A percentile compares a stretch with the other conserved stretches of the same genome.
These are phyloP conservation scores for Fusarium ramigenum DNA, from an alignment of 2,329 filamentous ascomycete species.

Conservation along the genomic window DNA sequence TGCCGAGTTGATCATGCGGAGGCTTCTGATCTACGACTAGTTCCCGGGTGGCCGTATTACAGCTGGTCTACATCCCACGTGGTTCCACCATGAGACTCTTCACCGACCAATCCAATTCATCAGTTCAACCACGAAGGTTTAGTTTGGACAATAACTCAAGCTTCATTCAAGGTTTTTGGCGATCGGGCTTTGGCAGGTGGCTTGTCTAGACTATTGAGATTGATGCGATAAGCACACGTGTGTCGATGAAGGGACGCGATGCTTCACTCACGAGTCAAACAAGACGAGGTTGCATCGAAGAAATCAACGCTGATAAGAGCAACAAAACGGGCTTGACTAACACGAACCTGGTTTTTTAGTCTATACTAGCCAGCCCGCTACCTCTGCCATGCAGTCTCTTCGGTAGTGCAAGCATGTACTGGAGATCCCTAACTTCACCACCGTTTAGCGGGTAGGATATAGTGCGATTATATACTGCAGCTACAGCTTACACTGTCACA, in stretches of 20 bases:
- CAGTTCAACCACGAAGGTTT: constrained; percentile 26
- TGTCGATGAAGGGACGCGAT: neutral
- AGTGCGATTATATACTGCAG: accelerated
- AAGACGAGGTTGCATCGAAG: neutral
- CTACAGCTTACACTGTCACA: accelerated
- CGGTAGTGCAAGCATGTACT: neutral
- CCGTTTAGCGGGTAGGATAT: accelerated
- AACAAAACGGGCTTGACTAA: neutral
- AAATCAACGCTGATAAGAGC: neutral
- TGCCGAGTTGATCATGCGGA: constrained; percentile 26
- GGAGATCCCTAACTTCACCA: neutral
- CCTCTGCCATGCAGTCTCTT: neutral
- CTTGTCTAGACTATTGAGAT: neutral
- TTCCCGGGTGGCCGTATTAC: constrained; percentile 27
- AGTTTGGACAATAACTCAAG: neutral
- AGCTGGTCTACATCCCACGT: constrained; percentile 30
- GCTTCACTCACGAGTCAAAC: neutral
- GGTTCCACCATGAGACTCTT: constrained; percentile 25
- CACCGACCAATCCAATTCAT: constrained; percentile 27
- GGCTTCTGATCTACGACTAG: constrained; percentile 2
- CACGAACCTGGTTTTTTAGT: accelerated
- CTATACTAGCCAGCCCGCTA: neutral
- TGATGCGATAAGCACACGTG: constrained; percentile 6
- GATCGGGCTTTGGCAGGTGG: neutral
- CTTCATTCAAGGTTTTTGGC: neutral